Conservation (phyloP, 73 alveolate species). For the Blepharisma stoltei region DNA sequence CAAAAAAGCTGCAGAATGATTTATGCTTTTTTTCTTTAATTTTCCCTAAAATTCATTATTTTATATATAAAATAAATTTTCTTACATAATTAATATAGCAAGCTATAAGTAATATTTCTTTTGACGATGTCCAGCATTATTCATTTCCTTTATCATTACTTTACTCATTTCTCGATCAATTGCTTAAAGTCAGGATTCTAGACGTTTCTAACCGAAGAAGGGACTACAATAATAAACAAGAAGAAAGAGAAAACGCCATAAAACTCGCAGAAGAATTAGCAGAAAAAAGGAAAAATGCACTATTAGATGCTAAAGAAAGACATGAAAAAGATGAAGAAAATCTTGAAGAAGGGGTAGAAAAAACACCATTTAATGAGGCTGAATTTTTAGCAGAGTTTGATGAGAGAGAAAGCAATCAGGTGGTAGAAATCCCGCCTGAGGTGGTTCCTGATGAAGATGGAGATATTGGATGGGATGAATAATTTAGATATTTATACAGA, state of each 20-base stretch:
- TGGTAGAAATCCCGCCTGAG: constrained; percentile 63
- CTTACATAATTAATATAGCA: too few species aligned
- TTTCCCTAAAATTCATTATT: too few species aligned
- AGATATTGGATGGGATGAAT: constrained; percentile 31
- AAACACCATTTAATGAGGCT: constrained; percentile 55
- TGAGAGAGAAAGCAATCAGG: constrained; percentile 62
- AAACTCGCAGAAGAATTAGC: constrained; percentile 47
- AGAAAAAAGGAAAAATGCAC: constrained; percentile 42
- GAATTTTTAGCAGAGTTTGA: constrained; percentile 57
- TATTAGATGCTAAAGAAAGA: constrained; percentile 51
- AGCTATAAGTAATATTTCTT: background rate
- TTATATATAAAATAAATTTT: too few species aligned
- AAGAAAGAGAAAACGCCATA: constrained; percentile 57
- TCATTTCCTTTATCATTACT: constrained; percentile 53
- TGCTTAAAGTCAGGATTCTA: constrained; percentile 64
- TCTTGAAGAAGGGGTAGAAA: constrained; percentile 46
- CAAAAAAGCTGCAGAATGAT: constrained; percentile 29
- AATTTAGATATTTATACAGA: too few species aligned
- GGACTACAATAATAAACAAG: constrained; percentile 43
- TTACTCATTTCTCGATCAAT: constrained; percentile 56
- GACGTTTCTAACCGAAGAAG: constrained; percentile 60
- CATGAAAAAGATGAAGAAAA: constrained; percentile 48
- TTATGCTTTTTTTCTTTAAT: too few species aligned
- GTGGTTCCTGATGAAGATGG: constrained; percentile 30
- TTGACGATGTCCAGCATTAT: constrained; percentile 22